Evolutionary conservation across 768 basidiomycete genomes (phyloP).

Genomic region (Pleurotus cornucopiae): DNA sequence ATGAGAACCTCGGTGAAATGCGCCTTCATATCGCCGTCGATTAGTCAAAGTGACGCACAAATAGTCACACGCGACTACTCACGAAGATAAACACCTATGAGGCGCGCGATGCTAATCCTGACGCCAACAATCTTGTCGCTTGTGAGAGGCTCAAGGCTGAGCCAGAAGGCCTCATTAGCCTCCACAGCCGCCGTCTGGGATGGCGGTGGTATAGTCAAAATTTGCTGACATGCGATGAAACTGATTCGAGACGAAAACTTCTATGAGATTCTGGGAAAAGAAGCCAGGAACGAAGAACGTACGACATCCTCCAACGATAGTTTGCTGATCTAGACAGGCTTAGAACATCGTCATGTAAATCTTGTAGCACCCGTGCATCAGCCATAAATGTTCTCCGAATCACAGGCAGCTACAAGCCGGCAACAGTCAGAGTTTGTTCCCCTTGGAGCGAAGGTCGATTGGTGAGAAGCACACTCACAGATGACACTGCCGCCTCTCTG

Average conservation of each 20-base stretch:
- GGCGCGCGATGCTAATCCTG: constrained; percentile 79
- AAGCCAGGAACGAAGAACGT: constrained; percentile 24
- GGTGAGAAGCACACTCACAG: constrained; percentile 42
- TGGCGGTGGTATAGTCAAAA: constrained; percentile 39
- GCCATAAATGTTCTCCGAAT: constrained; percentile 37
- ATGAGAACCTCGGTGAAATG: constrained; percentile 20
- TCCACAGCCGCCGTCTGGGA: constrained; percentile 30
- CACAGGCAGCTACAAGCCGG: constrained; percentile 39
- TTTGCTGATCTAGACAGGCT: constrained; percentile 41
- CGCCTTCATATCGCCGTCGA: constrained; percentile 20
- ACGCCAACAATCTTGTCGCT: constrained; percentile 77
- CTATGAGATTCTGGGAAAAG: neutral
- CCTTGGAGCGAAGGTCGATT: neutral
- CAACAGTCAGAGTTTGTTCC: neutral
- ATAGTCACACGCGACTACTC: constrained; percentile 11
- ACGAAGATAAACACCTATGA: constrained; percentile 60
- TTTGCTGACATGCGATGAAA: constrained; percentile 71
- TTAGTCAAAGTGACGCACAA: neutral
- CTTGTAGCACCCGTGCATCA: constrained; percentile 28
- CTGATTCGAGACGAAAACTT: constrained; percentile 33
- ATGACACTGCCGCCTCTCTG: constrained; percentile 64
- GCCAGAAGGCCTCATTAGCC: constrained; percentile 48
- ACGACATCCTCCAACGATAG: constrained; percentile 71
- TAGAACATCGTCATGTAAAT: constrained; percentile 36
- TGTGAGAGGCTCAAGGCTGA: constrained; percentile 50